Percentiles rank a stretch among this genome's conserved stretches.
Conservation (phyloP, 352 stramenopile genomes). For the Phytophthora boehmeriae region DNA sequence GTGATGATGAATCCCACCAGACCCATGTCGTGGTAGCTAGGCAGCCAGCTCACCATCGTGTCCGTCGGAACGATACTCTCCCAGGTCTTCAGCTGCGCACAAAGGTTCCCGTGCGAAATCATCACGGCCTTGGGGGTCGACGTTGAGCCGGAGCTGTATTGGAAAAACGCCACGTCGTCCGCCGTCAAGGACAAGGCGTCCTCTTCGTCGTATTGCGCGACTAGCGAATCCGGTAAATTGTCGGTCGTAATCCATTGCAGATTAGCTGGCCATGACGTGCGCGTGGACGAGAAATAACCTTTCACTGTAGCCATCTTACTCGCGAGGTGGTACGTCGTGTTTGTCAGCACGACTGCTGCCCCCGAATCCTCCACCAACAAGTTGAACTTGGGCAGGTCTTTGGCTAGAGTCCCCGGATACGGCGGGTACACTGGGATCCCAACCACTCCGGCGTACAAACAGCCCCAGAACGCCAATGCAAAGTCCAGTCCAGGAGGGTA, state of each 20-base stretch:
- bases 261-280: slow-evolving; percentile 64
- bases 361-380: slow-evolving; percentile 74
- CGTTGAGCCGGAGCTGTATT: slow-evolving; percentile 85
- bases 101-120: slow-evolving; percentile 83
- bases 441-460: slow-evolving; percentile 74
- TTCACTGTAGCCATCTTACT: slow-evolving; percentile 85
- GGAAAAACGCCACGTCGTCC: slow-evolving; percentile 82
- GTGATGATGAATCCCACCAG: slow-evolving; percentile 85
- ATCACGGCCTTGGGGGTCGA: slow-evolving; percentile 85
- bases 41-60: slow-evolving; percentile 81
- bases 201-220: slow-evolving; percentile 54
- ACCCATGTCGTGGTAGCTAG: slow-evolving; percentile 87
- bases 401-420: slow-evolving; percentile 71
- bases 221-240: slow-evolving; percentile 55
- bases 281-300: slow-evolving; percentile 65
- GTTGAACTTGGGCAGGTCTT: slow-evolving; percentile 85
- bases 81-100: slow-evolving; percentile 77
- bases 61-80: slow-evolving; percentile 64
- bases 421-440: slow-evolving; percentile 80
- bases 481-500: slow-evolving; percentile 83
- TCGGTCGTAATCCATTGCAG: slow-evolving; percentile 81
- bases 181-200: slow-evolving; percentile 42
- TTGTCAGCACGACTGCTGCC: slow-evolving; percentile 69
- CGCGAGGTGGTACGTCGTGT: slow-evolving; percentile 79
- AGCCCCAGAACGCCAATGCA: slow-evolving; percentile 79